Conservation (phyloP, 495 filamentous ascomycete genomes). For the Talaromyces ruber region DNA sequence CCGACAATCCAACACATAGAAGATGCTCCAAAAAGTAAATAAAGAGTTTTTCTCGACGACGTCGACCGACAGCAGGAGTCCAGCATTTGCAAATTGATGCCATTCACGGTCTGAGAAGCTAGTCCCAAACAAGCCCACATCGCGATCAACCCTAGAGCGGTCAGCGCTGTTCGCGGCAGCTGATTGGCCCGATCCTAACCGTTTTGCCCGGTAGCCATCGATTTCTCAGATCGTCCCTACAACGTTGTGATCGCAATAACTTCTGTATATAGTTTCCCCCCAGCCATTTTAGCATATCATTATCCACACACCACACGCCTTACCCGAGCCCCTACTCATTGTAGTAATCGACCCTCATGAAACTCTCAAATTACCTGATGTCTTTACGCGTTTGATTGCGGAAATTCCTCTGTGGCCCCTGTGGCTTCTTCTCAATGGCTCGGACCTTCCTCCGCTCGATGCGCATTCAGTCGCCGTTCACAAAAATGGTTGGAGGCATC, state of each 20-base stretch:
- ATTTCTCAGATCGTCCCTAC: slow-evolving; percentile 5
- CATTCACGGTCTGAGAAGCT: not conserved
- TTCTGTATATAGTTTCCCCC: not conserved
- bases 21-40: not conserved
- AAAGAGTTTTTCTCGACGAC: no score
- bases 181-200: slow-evolving; percentile 5
- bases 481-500: not conserved
- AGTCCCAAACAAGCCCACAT: not conserved
- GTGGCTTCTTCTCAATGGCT: not conserved
- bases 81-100: not conserved
- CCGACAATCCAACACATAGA: not conserved
- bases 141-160: not conserved
- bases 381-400: not conserved
- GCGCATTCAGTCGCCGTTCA: not conserved
- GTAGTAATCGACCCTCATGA: not conserved
- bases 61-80: no score
- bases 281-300: not conserved
- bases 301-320: not conserved
- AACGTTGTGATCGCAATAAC: slow-evolving; percentile 4
- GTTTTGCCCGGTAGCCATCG: not conserved
- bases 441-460: not conserved
- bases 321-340: not conserved
- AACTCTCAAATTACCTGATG: not conserved
- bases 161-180: not conserved
- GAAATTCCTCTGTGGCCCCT: not conserved